Evolutionary conservation across 352 stramenopile genomes (phyloP).

Genomic region (Aphanomyces stellatus): DNA sequence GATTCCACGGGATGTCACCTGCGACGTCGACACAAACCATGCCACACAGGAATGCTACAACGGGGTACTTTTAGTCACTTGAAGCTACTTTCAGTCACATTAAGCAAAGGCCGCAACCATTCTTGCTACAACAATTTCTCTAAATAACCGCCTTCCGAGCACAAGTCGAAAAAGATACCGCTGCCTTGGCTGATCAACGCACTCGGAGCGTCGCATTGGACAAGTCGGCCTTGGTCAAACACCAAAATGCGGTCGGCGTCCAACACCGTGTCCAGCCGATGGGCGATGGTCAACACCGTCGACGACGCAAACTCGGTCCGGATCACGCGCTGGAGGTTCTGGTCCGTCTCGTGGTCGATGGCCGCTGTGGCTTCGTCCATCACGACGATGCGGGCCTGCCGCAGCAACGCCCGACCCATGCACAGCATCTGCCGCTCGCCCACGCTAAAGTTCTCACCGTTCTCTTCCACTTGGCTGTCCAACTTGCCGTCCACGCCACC

Average conservation of each 20-base stretch:
- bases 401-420: slow-evolving; percentile 83
- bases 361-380: slow-evolving; percentile 65
- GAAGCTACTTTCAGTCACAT: too few species aligned
- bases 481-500: slow-evolving; percentile 25
- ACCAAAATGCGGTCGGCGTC: slow-evolving; percentile 83
- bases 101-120: too few species aligned
- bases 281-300: slow-evolving; percentile 93
- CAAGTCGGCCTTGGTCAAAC: slow-evolving; percentile 78
- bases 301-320: slow-evolving; percentile 80
- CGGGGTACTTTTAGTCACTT: too few species aligned
- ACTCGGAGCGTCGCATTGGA: slow-evolving; percentile 74
- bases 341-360: slow-evolving; percentile 47
- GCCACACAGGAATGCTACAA: too few species aligned
- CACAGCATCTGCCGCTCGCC: slow-evolving; percentile 88
- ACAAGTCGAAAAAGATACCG: slow-evolving; percentile 35
- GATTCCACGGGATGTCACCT: too few species aligned
- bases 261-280: slow-evolving; percentile 91
- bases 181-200: slow-evolving; percentile 39
- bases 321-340: slow-evolving; percentile 35
- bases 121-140: slow-evolving; percentile 20
- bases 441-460: slow-evolving; percentile 79
- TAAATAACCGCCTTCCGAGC: slow-evolving; percentile 34
- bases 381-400: slow-evolving; percentile 86
- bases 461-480: slow-evolving; percentile 59
- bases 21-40: too few species aligned